These are phyloP conservation scores for Cercophora samala DNA, from an alignment of 495 filamentous ascomycete species.

Conservation along the genomic window DNA sequence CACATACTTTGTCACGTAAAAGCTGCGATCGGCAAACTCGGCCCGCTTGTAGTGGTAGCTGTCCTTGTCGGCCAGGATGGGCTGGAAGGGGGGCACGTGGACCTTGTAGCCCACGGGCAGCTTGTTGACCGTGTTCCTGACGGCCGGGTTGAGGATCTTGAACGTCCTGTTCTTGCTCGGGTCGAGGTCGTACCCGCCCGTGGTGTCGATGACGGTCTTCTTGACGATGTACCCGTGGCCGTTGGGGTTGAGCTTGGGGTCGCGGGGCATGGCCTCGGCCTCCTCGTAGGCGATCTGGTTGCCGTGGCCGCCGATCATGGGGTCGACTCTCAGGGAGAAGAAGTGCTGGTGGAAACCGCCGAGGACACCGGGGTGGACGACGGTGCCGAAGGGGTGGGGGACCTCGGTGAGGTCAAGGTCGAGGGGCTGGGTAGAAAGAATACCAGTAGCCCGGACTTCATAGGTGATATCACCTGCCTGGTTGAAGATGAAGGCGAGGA, in stretches of 20 bases:
- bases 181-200: constrained; percentile 55
- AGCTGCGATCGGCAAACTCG: constrained; percentile 76
- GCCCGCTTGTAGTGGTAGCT: constrained; percentile 69
- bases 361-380: constrained; percentile 82
- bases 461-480: constrained; percentile 76
- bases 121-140: constrained; percentile 68
- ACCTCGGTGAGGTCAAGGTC: constrained; percentile 60
- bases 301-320: constrained; percentile 69
- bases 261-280: constrained; percentile 45
- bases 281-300: constrained; percentile 73
- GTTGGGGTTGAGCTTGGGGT: constrained; percentile 68
- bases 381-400: constrained; percentile 63
- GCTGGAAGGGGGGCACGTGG: constrained; percentile 68
- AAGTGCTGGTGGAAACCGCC: constrained; percentile 79
- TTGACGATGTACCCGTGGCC: constrained; percentile 71
- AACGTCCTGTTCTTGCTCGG: constrained; percentile 63
- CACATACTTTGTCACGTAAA: constrained; percentile 76
- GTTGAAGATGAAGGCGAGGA: constrained; percentile 81
- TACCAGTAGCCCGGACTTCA: constrained; percentile 82
- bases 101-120: constrained; percentile 80
- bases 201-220: constrained; percentile 58
- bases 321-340: constrained; percentile 84
- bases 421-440: constrained; percentile 79
- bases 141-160: constrained; percentile 70
- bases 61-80: constrained; percentile 67